phyloP scores from a whole-genome alignment of 116 monocot genomes.

The Zostera marina region DNA sequence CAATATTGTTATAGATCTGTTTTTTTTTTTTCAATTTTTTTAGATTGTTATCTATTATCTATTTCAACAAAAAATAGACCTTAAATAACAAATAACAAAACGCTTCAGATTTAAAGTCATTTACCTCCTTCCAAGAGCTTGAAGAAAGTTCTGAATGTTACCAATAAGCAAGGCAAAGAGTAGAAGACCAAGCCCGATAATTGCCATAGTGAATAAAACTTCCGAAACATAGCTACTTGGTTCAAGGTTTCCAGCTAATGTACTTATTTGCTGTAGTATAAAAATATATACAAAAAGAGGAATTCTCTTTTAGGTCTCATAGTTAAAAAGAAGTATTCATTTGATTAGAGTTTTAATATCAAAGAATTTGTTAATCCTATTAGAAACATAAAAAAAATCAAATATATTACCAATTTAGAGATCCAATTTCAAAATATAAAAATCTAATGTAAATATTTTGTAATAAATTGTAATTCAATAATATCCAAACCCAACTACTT shows the following conservation, averaged over 20 bases:
- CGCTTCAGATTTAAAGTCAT: background rate
- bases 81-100: background rate
- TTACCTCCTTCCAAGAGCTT: conserved; percentile 88
- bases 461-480: too few relatives aligned
- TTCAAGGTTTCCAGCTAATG: conserved; percentile 56
- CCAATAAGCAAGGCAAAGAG: conserved; percentile 93
- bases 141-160: conserved; percentile 94
- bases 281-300: conserved; percentile 6
- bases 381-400: too few relatives aligned
- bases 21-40: background rate
- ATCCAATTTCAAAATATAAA: too few relatives aligned
- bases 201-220: conserved; percentile 88
- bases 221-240: conserved; percentile 89
- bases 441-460: too few relatives aligned
- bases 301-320: too few relatives aligned
- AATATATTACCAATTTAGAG: too few relatives aligned
- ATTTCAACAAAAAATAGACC: background rate
- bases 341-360: background rate
- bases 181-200: conserved; percentile 70
- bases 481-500: too few relatives aligned
- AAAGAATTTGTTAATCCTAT: too few relatives aligned
- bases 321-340: background rate
- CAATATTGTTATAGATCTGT: too few relatives aligned
- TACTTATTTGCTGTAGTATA: conserved; percentile 81
- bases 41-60: background rate